A percentile compares a stretch with the other conserved stretches of the same genome.
Evolutionary conservation across 2,329 filamentous ascomycete species (phyloP).

Genomic region (Trichoderma oligosporum): DNA sequence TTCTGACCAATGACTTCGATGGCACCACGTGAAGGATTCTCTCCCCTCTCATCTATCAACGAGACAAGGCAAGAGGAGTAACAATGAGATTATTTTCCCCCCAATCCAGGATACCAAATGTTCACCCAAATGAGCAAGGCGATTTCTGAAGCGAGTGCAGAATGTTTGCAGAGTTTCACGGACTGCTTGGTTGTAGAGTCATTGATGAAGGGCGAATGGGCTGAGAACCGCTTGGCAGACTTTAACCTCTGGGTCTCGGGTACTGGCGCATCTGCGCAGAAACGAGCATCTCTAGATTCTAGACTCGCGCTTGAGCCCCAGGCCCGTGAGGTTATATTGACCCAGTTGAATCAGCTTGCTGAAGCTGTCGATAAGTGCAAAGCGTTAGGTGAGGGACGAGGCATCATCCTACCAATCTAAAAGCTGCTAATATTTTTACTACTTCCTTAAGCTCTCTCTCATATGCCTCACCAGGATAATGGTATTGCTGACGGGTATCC

Average conservation of each 20-base stretch:
- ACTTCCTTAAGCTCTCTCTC: not conserved
- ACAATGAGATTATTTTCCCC: no score
- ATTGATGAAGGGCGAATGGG: constrained; percentile 15
- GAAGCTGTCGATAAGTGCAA: constrained; percentile 6
- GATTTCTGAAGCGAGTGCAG: not conserved
- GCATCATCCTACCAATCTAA: not conserved
- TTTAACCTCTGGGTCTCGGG: constrained; percentile 18
- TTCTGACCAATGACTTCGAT: not conserved
- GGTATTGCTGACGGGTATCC: not conserved
- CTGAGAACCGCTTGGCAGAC: constrained; percentile 18
- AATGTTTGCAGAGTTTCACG: constrained; percentile 3
- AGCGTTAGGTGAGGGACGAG: not conserved
- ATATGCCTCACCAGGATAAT: not conserved
- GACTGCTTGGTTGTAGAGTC: constrained; percentile 8
- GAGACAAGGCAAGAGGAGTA: not conserved
- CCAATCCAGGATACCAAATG: not conserved
- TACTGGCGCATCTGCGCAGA: constrained; percentile 10
- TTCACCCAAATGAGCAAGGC: not conserved
- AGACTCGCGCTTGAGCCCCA: constrained; percentile 11
- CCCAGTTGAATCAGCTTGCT: constrained; percentile 2
- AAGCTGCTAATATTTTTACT: not conserved
- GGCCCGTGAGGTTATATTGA: not conserved
- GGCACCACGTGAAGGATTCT: not conserved
- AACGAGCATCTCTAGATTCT: constrained; percentile 6
- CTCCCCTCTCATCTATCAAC: not conserved